These are phyloP conservation scores for Triticum urartu DNA, from an alignment of 176 grass and related monocot species.

Conservation along the genomic window DNA sequence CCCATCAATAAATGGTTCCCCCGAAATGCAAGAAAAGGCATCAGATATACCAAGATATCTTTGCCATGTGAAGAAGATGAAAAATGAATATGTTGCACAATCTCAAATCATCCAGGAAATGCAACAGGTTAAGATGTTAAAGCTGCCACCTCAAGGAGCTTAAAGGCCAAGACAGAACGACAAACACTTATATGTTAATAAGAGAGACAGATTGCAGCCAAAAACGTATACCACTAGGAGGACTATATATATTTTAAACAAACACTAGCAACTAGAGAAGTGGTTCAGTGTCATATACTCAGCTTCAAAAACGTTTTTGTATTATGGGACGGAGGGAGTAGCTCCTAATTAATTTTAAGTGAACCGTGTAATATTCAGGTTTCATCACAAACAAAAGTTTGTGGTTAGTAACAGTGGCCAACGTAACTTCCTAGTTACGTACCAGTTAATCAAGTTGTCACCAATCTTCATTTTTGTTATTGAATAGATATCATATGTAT, in stretches of 20 bases:
- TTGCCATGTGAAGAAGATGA: background rate
- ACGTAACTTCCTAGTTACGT: background rate
- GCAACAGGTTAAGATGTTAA: background rate
- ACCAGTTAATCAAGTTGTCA: background rate
- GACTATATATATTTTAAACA: background rate
- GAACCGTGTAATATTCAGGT: background rate
- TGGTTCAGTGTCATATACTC: background rate
- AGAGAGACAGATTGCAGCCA: background rate
- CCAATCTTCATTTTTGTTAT: background rate
- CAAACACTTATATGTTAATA: background rate
- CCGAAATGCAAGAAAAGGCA: conserved; percentile 35
- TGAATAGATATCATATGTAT: background rate
- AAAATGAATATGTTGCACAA: background rate
- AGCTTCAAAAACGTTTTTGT: too few species aligned
- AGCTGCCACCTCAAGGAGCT: background rate
- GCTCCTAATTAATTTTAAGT: background rate
- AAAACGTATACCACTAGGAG: background rate
- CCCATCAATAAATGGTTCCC: conserved; percentile 87
- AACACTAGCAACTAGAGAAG: background rate
- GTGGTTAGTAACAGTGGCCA: background rate
- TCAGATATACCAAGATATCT: background rate
- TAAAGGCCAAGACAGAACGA: background rate
- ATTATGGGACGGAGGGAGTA: too few species aligned
- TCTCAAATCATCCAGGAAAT: background rate
- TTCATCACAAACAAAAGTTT: background rate